These are phyloP conservation scores for Xylaria venustula DNA, from an alignment of 495 filamentous ascomycete genomes.

Conservation along the genomic window DNA sequence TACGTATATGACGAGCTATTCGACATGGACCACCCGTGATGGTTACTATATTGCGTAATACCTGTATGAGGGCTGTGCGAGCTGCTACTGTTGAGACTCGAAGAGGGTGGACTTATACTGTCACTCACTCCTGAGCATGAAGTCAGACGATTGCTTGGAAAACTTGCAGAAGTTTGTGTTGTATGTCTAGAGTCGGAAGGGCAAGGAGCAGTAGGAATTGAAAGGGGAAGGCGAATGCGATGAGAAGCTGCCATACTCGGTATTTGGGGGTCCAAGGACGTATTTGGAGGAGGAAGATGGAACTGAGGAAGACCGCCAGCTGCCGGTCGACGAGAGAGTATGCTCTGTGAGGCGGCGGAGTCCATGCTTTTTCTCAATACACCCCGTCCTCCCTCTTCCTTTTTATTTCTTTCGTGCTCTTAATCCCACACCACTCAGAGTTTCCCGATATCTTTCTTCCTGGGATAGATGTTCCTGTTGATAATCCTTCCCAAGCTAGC, in stretches of 20 bases:
- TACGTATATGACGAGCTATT: slow-evolving; percentile 51
- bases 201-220: not conserved
- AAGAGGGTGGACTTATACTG: slow-evolving; percentile 57
- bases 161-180: not conserved
- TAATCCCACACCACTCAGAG: slow-evolving; percentile 1
- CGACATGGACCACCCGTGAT: slow-evolving; percentile 51
- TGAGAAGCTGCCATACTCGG: slow-evolving; percentile 25
- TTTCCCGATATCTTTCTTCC: not conserved
- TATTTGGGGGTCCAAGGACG: slow-evolving; percentile 25
- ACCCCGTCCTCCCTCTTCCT: slow-evolving; percentile 4
- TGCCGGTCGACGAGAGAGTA: slow-evolving; percentile 31
- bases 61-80: slow-evolving; percentile 51
- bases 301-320: slow-evolving; percentile 29
- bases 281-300: slow-evolving; percentile 25
- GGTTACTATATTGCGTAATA: slow-evolving; percentile 45
- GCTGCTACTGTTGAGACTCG: slow-evolving; percentile 55
- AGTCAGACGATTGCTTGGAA: slow-evolving; percentile 44
- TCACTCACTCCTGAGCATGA: slow-evolving; percentile 49
- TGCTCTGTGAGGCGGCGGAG: slow-evolving; percentile 26
- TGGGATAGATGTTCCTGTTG: slow-evolving; percentile 1
- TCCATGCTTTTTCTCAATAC: slow-evolving; percentile 25
- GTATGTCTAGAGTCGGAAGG: not conserved
- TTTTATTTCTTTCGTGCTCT: not conserved
- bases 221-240: slow-evolving; percentile 6
- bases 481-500: too few relatives aligned